Evolutionary conservation across 345 rosid genomes (phyloP).

Genomic region (Arabidopsis arenosa): DNA sequence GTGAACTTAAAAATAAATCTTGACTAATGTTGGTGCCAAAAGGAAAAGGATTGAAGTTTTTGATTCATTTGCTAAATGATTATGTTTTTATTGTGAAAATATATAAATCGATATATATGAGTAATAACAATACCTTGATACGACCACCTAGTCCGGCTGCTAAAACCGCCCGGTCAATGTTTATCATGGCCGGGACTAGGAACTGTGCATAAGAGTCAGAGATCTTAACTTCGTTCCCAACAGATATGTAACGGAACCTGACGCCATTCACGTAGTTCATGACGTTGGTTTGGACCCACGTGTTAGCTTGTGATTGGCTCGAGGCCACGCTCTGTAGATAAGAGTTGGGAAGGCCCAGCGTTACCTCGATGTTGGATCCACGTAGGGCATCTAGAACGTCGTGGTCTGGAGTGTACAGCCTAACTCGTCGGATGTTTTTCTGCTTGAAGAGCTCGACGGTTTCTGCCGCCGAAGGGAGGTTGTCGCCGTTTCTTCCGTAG

Average conservation of each 20-base stretch:
- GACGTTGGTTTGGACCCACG: slow-evolving; percentile 59
- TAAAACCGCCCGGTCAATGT: slow-evolving; percentile 37
- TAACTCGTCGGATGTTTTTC: slow-evolving; percentile 34
- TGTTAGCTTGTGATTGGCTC: slow-evolving; percentile 51
- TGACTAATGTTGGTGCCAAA: too few relatives aligned
- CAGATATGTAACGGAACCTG: slow-evolving; percentile 58
- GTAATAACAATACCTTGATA: slow-evolving; percentile 23
- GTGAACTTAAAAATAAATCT: background rate
- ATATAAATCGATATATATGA: background rate
- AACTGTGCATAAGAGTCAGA: slow-evolving; percentile 33
- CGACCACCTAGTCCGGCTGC: slow-evolving; percentile 40
- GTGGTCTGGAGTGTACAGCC: slow-evolving; percentile 46
- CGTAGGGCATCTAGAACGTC: slow-evolving; percentile 55
- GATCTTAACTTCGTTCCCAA: slow-evolving; percentile 64
- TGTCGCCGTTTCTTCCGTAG: slow-evolving; percentile 40
- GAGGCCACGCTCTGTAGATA: slow-evolving; percentile 47
- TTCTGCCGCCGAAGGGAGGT: slow-evolving; percentile 40
- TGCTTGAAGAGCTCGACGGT: slow-evolving; percentile 37
- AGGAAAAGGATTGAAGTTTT: too few relatives aligned
- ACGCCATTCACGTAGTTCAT: slow-evolving; percentile 43
- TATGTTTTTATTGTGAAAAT: too few relatives aligned
- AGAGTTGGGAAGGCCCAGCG: slow-evolving; percentile 53
- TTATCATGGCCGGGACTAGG: slow-evolving; percentile 46
- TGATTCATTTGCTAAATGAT: too few relatives aligned
- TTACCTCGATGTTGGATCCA: slow-evolving; percentile 58